Evolutionary conservation across 495 filamentous ascomycete species (phyloP), one percentile per base, ranked within the genome.

Genomic region (Penicillium crystallinum): DNA sequence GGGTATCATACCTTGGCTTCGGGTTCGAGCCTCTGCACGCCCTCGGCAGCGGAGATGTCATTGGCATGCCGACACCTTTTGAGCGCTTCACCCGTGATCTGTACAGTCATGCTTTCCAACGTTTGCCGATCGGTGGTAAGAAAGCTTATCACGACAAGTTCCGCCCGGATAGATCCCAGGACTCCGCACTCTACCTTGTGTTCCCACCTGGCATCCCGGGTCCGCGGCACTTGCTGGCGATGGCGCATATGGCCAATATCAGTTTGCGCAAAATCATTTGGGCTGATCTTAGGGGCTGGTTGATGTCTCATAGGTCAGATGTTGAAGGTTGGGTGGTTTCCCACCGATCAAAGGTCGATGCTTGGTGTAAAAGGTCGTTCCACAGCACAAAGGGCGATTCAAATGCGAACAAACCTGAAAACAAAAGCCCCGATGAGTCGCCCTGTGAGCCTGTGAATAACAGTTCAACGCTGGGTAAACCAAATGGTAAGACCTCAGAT

Each of bases 91-190:
- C 70, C 4, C 46, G 68, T 2, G 56, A 56, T 7, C 10, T 71
- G 27, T 68, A 74, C 42, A 47, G 47, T 0, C 59, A 56, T 29
- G 58, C 67, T 0, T 72, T 70, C 29, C 59, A 45, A 7, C 58
- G 67, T 3, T 53, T 74, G 2, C 69, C 67, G 0, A 57, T 77
- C 2, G 54, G 52, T 1, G 73, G 73, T 0, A 77, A 77, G 62
- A 74, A 70, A 54, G 71, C 65, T 0, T 74, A 73, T 37, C 61
- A 72, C 52, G 72, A 75, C 42, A 74, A 74, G 44, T 73, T 71
- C 29, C 60, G 60, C 1, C 71, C 73, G 0, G 71, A 75, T 49
- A 34, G 53, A 6, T 36, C 21, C 1, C 63, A 68, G 37, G 69
- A 71, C n/a, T 62, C 60, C 1, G 63, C 54, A 0, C 53, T 75